These are phyloP conservation scores for Podospora appendiculata DNA, from an alignment of 495 filamentous ascomycete species.

Conservation along the genomic window DNA sequence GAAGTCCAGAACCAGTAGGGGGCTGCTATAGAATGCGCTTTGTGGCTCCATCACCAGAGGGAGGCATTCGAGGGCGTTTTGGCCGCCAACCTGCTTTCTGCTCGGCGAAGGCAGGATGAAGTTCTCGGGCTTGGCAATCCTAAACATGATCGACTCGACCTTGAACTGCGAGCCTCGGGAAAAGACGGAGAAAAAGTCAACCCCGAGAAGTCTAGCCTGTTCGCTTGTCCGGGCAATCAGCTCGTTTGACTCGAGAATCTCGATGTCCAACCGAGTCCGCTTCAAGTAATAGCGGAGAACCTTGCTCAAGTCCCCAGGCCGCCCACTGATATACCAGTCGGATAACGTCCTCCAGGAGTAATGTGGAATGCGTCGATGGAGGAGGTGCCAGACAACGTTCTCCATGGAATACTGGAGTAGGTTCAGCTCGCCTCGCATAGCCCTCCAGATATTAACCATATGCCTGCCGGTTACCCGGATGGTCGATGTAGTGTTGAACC, in stretches of 20 bases:
- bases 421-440: conserved; percentile 86
- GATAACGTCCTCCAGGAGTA: conserved; percentile 74
- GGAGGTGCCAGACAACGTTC: conserved; percentile 88
- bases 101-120: conserved; percentile 86
- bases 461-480: conserved; percentile 86
- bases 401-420: conserved; percentile 93
- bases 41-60: conserved; percentile 97
- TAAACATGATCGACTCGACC: conserved; percentile 96
- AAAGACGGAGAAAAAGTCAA: conserved; percentile 95
- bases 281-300: conserved; percentile 70
- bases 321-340: conserved; percentile 65
- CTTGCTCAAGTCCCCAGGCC: conserved; percentile 61
- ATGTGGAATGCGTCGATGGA: conserved; percentile 87
- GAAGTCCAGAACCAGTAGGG: conserved; percentile 87
- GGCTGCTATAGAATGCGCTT: conserved; percentile 87
- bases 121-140: conserved; percentile 95
- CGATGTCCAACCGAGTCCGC: conserved; percentile 74
- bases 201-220: conserved; percentile 84
- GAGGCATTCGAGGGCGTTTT: conserved; percentile 92
- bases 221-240: conserved; percentile 85
- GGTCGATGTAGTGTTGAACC: conserved; percentile 81
- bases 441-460: conserved; percentile 95
- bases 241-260: conserved; percentile 88
- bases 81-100: conserved; percentile 81
- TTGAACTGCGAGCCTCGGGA: conserved; percentile 94